Base-by-base conservation (phyloP, 1,139 yeast species). In the Spathaspora jeffriesii region DNA sequence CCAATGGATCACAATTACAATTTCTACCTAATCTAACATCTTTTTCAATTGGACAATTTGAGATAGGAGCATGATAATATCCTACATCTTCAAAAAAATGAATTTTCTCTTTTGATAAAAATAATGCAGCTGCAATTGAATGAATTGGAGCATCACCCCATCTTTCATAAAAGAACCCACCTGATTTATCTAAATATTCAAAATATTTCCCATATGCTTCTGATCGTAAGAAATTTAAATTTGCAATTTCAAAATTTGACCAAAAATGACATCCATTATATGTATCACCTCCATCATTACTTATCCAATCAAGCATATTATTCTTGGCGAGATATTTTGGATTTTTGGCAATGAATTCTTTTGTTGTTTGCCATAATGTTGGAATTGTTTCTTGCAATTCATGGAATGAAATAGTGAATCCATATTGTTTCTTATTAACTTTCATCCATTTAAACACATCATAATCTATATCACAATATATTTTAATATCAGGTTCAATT, bases 131-230 rank as follows among this genome's bases (percentile, higher is more conserved):
- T 1, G 93, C 92, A 15, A 90, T 80, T 3, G 96, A 84, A 67
- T 90, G 97, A 21, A 90, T 82, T 5, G 97, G 97, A 0, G 97
- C 97, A 66, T 91, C 97, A 28, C 97, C 97, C 97, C 97, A 91
- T 63, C 97, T 76, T 65, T 91, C 97, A 65, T 91, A 91, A 70
- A 88, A 91, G 70, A 91, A 91, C 3, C 96, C 96, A 36, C 97
- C 97, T 1, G 85, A 76, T 50, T 73, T 61, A 63, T 91, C 97
- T 56, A 91, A 74, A 55, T 76, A 68, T 17, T 88, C 81, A 59
- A 91, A 91, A 66, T 83, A 91, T 40, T 76, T 77, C 14, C 73
- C 65, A 65, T 91, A 91, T 2, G 84, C 83, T 40, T 79, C 74
- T 10, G 81, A 68, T 57, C 96, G 70, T 85, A 89, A 89, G 61